A percentile compares a stretch with the other conserved stretches of the same genome.
These are phyloP conservation scores for Globisporangium spiculum DNA, from an alignment of 352 stramenopile species.

Conservation along the genomic window DNA sequence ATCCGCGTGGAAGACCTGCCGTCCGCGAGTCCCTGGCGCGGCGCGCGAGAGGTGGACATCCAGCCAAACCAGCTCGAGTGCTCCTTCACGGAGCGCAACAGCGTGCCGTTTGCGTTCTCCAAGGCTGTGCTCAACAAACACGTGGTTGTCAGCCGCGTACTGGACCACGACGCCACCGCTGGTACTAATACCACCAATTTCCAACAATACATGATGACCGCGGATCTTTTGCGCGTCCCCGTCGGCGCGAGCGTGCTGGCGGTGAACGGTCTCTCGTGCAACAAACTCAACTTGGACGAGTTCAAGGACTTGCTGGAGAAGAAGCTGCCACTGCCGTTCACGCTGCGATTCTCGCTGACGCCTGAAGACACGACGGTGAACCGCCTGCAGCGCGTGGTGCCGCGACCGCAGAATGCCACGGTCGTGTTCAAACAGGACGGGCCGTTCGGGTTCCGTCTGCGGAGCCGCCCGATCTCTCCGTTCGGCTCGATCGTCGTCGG, in stretches of 20 bases:
- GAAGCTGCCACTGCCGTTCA: conserved; percentile 50
- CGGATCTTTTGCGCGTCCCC: conserved; percentile 43
- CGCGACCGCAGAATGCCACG: conserved; percentile 46
- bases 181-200: background rate
- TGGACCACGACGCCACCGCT: conserved; percentile 29
- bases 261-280: conserved; percentile 74
- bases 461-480: conserved; percentile 58
- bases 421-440: conserved; percentile 76
- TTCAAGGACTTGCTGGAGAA: conserved; percentile 45
- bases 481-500: conserved; percentile 78
- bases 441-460: conserved; percentile 71
- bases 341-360: conserved; percentile 62
- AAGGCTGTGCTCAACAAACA: conserved; percentile 74
- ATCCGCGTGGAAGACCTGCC: conserved; percentile 79
- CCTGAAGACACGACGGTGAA: conserved; percentile 60
- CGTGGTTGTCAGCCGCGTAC: conserved; percentile 53
- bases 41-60: conserved; percentile 70
- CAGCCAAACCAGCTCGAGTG: conserved; percentile 68
- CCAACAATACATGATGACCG: conserved; percentile 9
- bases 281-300: conserved; percentile 71
- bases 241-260: conserved; percentile 62
- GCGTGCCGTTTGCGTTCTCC: conserved; percentile 63
- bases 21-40: conserved; percentile 71
- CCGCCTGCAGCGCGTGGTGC: conserved; percentile 42
- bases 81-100: conserved; percentile 40